A percentile compares a stretch with the other conserved stretches of the same genome.
Evolutionary conservation across 495 filamentous ascomycete species (phyloP).

Genomic region (Aspergillus indologenus): DNA sequence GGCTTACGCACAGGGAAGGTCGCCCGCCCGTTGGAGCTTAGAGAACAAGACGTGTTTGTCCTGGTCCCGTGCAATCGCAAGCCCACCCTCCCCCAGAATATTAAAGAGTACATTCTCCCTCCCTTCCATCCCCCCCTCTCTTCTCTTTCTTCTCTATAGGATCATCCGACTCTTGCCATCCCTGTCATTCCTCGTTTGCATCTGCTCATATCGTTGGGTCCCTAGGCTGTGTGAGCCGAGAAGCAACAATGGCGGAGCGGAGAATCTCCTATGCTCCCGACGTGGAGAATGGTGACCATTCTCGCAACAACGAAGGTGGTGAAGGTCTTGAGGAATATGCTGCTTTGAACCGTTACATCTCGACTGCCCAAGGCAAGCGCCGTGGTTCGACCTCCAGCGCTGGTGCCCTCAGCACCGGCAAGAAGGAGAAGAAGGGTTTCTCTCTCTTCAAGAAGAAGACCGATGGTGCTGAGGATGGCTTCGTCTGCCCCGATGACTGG

Average conservation of each 20-base stretch:
- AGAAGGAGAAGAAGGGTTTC: conserved; percentile 52
- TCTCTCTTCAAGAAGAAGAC: conserved; percentile 51
- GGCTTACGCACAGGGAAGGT: conserved; percentile 30
- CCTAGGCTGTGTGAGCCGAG: conserved; percentile 46
- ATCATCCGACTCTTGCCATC: conserved; percentile 48
- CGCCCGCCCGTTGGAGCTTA: conserved; percentile 32
- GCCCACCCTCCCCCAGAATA: conserved; percentile 26
- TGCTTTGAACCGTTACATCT: conserved; percentile 62
- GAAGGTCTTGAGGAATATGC: conserved; percentile 49
- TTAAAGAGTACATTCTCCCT: conserved; percentile 27
- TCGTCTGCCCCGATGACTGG: conserved; percentile 68
- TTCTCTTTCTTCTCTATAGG: conserved; percentile 35
- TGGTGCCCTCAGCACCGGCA: conserved; percentile 38
- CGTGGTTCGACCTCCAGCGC: conserved; percentile 55
- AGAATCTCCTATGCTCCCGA: conserved; percentile 54
- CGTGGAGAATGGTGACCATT: conserved; percentile 49
- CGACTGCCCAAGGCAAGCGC: conserved; percentile 59
- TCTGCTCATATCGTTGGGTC: conserved; percentile 45
- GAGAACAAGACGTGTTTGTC: conserved; percentile 26
- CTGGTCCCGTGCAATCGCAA: conserved; percentile 29
- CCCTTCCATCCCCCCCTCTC: conserved; percentile 22
- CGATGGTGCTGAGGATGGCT: conserved; percentile 36
- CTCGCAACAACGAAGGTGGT: conserved; percentile 35
- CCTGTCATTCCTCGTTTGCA: conserved; percentile 35
- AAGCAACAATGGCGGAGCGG: conserved; percentile 52